Evolutionary conservation across 2,329 filamentous ascomycete genomes (phyloP).

Genomic region (Colletotrichum coccodes): DNA sequence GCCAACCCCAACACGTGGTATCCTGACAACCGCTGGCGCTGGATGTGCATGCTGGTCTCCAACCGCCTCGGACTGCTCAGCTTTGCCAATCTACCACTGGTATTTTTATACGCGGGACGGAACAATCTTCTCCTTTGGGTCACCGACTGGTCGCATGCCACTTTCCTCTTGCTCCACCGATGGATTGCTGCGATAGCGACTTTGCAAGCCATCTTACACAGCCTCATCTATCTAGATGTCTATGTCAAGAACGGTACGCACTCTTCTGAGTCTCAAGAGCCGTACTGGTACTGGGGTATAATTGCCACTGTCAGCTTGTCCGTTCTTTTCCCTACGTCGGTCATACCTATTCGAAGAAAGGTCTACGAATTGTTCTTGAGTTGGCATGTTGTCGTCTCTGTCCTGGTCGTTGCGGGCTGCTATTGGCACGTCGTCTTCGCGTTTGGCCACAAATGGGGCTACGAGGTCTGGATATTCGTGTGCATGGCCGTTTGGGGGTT

Average conservation of each 20-base stretch:
- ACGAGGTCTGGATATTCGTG: conserved; percentile 54
- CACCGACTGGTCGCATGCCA: conserved; percentile 55
- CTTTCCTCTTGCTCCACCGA: conserved; percentile 56
- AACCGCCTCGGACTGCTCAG: conserved; percentile 47
- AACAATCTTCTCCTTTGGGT: conserved; percentile 54
- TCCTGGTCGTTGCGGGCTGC: conserved; percentile 50
- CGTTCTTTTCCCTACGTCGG: conserved; percentile 40
- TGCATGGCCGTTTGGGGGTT: conserved; percentile 40
- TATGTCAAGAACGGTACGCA: conserved; percentile 43
- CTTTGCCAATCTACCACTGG: conserved; percentile 44
- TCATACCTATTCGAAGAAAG: conserved; percentile 43
- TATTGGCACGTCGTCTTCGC: conserved; percentile 49
- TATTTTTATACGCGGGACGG: conserved; percentile 49
- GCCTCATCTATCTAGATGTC: conserved; percentile 42
- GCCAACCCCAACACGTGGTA: conserved; percentile 37
- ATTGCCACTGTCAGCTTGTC: conserved; percentile 47
- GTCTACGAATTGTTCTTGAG: conserved; percentile 54
- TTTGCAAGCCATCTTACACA: conserved; percentile 53
- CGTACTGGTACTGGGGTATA: conserved; percentile 54
- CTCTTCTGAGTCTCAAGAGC: conserved; percentile 36
- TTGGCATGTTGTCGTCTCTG: conserved; percentile 48
- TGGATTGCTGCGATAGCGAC: conserved; percentile 53
- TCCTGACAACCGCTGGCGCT: not conserved
- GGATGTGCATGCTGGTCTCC: not conserved
- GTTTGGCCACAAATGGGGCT: conserved; percentile 48